phyloP scores from a whole-genome alignment of 2,329 filamentous ascomycete genomes.

The Talaromyces verruculosus region DNA sequence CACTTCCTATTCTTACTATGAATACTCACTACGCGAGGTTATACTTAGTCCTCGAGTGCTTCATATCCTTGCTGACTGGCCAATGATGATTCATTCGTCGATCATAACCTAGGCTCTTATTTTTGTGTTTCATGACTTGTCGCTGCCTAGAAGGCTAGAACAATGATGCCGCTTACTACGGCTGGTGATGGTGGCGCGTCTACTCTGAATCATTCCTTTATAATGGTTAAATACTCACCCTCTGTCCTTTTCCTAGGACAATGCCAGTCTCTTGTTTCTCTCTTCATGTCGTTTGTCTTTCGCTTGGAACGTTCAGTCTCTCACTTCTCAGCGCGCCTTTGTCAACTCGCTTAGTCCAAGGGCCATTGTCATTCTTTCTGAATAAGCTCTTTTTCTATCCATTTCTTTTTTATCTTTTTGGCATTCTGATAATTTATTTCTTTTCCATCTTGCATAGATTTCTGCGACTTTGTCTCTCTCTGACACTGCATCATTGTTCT shows the following conservation, averaged over 20 bases:
- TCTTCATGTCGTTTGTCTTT: conserved; percentile 9
- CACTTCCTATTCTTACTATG: neutral
- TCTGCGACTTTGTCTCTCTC: neutral
- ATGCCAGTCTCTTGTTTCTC: neutral
- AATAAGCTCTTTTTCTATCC: neutral
- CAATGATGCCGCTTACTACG: neutral
- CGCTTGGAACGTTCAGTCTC: conserved; percentile 3
- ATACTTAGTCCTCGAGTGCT: neutral
- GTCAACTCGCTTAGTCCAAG: neutral
- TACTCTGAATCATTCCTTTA: neutral
- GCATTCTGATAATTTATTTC: neutral
- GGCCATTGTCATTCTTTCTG: conserved; percentile 8
- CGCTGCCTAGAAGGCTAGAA: neutral
- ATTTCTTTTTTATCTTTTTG: neutral
- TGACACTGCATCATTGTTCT: neutral
- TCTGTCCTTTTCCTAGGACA: neutral
- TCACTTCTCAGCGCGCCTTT: conserved; percentile 6
- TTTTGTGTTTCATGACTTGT: conserved; percentile 1
- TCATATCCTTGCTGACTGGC: neutral
- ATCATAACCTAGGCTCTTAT: neutral
- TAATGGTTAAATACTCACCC: neutral
- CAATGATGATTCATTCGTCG: neutral
- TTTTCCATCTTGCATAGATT: neutral
- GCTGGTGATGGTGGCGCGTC: neutral
- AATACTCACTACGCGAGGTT: neutral